Conservation (phyloP, 2,329 filamentous ascomycete species). For the Leptodontidium sp. region DNA sequence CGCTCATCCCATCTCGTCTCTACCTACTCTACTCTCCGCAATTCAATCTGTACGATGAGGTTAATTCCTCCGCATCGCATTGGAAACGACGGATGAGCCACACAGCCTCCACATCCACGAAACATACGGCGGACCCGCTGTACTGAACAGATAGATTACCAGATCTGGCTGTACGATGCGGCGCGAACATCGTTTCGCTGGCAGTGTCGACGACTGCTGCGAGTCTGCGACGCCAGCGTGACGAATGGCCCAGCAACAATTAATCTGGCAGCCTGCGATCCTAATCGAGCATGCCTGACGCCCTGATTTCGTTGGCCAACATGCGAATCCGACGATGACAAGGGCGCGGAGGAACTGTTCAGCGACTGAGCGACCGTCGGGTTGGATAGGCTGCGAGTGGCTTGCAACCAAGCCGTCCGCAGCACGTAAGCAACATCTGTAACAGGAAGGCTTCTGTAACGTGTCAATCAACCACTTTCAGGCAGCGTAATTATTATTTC, state of each 20-base stretch:
- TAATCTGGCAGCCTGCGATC: slow-evolving; percentile 34
- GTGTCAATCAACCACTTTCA: slow-evolving; percentile 26
- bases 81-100: slow-evolving; percentile 12
- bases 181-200: slow-evolving; percentile 4
- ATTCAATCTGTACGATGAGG: slow-evolving; percentile 16
- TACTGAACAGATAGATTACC: slow-evolving; percentile 17
- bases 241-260: slow-evolving; percentile 10
- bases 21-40: slow-evolving; percentile 3
- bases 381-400: slow-evolving; percentile 12
- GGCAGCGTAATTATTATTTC: slow-evolving; percentile 15
- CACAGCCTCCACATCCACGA: slow-evolving; percentile 34
- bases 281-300: slow-evolving; percentile 30
- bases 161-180: slow-evolving; percentile 14
- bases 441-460: slow-evolving; percentile 33
- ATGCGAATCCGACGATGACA: slow-evolving; percentile 16
- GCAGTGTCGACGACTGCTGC: slow-evolving; percentile 1
- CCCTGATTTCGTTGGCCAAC: slow-evolving; percentile 11
- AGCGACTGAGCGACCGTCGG: slow-evolving; percentile 20
- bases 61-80: slow-evolving; percentile 22
- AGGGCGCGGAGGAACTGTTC: slow-evolving; percentile 18
- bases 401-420: slow-evolving; percentile 22
- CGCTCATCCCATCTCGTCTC: slow-evolving; percentile 12
- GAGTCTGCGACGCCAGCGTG: slow-evolving; percentile 21
- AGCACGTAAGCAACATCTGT: slow-evolving; percentile 23
- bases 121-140: slow-evolving; percentile 15